Conservation (phyloP, 2,329 filamentous ascomycete species). For the Phialophora chinensis region DNA sequence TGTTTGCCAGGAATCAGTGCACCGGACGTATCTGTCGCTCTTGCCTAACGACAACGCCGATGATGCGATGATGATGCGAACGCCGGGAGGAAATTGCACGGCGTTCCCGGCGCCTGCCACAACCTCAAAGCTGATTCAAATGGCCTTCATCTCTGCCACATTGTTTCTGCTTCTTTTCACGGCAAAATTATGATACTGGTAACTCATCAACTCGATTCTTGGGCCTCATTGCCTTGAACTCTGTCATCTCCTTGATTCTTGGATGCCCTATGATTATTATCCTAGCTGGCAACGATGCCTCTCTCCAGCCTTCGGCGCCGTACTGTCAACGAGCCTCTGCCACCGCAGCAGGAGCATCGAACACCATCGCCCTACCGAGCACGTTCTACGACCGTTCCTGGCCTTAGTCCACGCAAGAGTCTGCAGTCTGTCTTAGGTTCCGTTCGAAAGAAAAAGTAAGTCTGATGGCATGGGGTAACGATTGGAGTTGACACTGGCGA, state of each 20-base stretch:
- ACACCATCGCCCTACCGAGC: conserved; percentile 14
- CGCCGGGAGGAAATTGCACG: not conserved
- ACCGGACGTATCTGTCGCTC: not conserved
- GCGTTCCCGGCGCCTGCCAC: not conserved
- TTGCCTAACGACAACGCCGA: not conserved
- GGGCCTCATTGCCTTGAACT: not conserved
- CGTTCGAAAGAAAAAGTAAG: conserved; percentile 16
- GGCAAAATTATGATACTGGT: not conserved
- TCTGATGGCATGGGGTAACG: not conserved
- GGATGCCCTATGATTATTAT: not conserved
- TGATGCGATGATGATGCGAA: not conserved
- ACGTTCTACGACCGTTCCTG: conserved; percentile 22
- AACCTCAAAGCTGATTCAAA: not conserved
- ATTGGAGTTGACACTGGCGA: conserved; percentile 11
- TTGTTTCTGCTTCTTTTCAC: not conserved
- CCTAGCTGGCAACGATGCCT: conserved; percentile 23
- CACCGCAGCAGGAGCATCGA: conserved; percentile 9
- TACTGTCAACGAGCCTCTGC: conserved; percentile 9
- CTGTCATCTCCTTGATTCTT: not conserved
- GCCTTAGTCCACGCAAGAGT: conserved; percentile 29
- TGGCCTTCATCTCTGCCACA: not conserved
- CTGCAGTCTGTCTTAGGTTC: conserved; percentile 25
- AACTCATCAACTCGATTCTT: conserved; percentile 3
- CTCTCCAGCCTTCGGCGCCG: conserved; percentile 30
- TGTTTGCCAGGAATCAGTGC: not conserved